Base-by-base conservation (phyloP, 768 basidiomycete genomes). In the Tylopilus vinaceipallidus region DNA sequence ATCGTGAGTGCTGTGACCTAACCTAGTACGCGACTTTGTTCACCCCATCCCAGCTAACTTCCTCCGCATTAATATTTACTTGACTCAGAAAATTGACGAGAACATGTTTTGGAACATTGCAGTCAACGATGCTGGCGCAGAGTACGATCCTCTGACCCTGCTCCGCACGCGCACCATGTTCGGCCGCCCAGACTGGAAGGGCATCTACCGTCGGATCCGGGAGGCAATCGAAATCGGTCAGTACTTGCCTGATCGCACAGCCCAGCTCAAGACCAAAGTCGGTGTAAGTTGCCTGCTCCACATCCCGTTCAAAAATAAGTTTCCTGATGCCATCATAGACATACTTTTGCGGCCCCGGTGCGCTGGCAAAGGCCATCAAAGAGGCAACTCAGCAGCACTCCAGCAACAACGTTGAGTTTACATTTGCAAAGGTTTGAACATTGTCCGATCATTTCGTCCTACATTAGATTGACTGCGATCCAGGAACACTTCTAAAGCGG, bases 21-120 rank as follows among this genome's bases (percentile, higher is more conserved):
- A 8, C 29, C 34, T 13, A 36, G 37, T 9, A 39, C 35, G 17
- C 24, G 11, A 8, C 38, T 43, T 1, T 42, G 39, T 56, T 66
- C 41, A 62, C 23, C n/a, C 53, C 24, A 22, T 35, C 37, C 17
- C 57, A 92, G 91, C 91, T 61, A 88, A 92, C 74, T 94, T 95
- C 75, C 76, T 95, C 47, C 88, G 85, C 49, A 95, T 98, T 74
- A 89, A 89, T 59, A 82, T 94, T 58, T 95, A 93, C 68, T 75
- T 94, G 52, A 95, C 92, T 10, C 85, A 91, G 69, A 90, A 88
- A 75, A 80, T 95, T 57, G 74, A 74, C 51, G 83, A 91, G 62
- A 84, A 91, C 69, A 91, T 90, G 86, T 74, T 94, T 36, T 91
- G 89, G 86, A 94, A 94, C 66, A 89, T 95, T 51, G 85, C 88